phyloP scores from a whole-genome alignment of 1,284 basidiomycete genomes.

The Moesziomyces globuligerus region DNA sequence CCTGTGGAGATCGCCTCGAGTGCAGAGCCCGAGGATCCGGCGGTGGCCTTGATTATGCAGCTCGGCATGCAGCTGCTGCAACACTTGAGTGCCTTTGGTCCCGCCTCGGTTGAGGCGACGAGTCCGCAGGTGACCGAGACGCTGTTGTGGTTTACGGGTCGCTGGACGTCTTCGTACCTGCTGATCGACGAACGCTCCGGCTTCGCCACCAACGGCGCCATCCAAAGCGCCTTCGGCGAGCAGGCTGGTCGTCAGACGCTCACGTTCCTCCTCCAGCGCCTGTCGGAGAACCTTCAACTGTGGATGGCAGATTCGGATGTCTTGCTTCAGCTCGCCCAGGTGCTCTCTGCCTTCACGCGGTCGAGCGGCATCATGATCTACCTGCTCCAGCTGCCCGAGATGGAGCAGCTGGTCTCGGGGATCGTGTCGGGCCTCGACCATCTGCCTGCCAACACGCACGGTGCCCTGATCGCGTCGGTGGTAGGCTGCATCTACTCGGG shows the following conservation, averaged over 20 bases:
- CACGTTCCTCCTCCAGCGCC: slow-evolving; percentile 49
- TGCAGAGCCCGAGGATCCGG: slow-evolving; percentile 26
- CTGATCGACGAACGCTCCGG: slow-evolving; percentile 33
- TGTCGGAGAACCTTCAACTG: slow-evolving; percentile 52
- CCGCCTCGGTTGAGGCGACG: slow-evolving; percentile 31
- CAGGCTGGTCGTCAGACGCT: slow-evolving; percentile 52
- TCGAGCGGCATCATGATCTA: slow-evolving; percentile 54
- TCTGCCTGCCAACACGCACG: slow-evolving; percentile 58
- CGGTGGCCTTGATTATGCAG: slow-evolving; percentile 45
- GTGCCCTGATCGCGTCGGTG: slow-evolving; percentile 49
- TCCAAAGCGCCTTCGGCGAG: slow-evolving; percentile 43
- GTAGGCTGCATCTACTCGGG: slow-evolving; percentile 59
- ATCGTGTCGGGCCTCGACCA: slow-evolving; percentile 47
- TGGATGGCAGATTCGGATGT: slow-evolving; percentile 62
- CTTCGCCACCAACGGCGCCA: slow-evolving; percentile 32
- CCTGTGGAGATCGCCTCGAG: slow-evolving; percentile 41
- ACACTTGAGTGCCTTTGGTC: slow-evolving; percentile 35
- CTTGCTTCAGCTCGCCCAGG: slow-evolving; percentile 52
- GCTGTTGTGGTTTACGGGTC: slow-evolving; percentile 57
- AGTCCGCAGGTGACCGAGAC: slow-evolving; percentile 61
- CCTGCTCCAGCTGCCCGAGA: slow-evolving; percentile 50
- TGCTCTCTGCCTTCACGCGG: slow-evolving; percentile 50
- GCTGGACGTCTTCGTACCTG: slow-evolving; percentile 61
- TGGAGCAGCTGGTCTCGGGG: slow-evolving; percentile 48
- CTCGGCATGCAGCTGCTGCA: slow-evolving; percentile 51